Conservation (phyloP, 768 basidiomycete genomes). For the Gloeostereum incarnatum region DNA sequence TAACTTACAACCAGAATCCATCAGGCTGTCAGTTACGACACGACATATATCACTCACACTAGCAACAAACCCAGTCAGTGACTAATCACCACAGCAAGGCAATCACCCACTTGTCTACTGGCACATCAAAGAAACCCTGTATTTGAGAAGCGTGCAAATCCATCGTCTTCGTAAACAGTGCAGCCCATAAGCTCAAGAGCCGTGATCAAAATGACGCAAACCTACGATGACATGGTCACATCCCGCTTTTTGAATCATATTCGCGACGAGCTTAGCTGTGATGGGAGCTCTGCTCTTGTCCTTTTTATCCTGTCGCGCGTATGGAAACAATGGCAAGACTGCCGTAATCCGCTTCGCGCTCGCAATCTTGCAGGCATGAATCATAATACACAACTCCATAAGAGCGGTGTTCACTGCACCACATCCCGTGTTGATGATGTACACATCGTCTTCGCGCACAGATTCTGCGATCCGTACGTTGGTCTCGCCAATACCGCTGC, state of each 20-base stretch:
- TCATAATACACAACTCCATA: slow-evolving; percentile 99
- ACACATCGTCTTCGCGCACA: slow-evolving; percentile 97
- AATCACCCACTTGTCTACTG: slow-evolving; percentile 90
- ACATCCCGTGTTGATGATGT: slow-evolving; percentile 93
- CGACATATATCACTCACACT: slow-evolving; percentile 37
- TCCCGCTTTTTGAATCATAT: slow-evolving; percentile 89
- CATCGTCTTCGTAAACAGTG: slow-evolving; percentile 71
- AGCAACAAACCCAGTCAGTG: slow-evolving; percentile 3
- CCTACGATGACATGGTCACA: slow-evolving; percentile 96
- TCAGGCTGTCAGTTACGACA: slow-evolving; percentile 11
- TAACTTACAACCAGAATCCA: slow-evolving; percentile 38
- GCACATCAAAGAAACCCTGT: slow-evolving; percentile 99
- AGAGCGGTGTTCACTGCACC: slow-evolving; percentile 85
- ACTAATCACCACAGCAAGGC: slow-evolving; percentile 1
- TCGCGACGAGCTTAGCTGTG: slow-evolving; percentile 96
- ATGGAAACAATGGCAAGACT: slow-evolving; percentile 96
- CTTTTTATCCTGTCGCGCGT: slow-evolving; percentile 97
- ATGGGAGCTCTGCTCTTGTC: slow-evolving; percentile 98
- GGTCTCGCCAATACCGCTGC: slow-evolving; percentile 87
- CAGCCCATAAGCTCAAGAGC: slow-evolving; percentile 1
- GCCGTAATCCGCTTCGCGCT: slow-evolving; percentile 97
- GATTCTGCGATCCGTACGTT: slow-evolving; percentile 88
- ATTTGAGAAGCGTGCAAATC: slow-evolving; percentile 98
- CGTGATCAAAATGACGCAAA: slow-evolving; percentile 9
- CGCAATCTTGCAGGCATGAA: slow-evolving; percentile 99